Evolutionary conservation across 2,329 filamentous ascomycete species (phyloP), one percentile per base, ranked within the genome.

Genomic region (Tolypocladium pustulatum): DNA sequence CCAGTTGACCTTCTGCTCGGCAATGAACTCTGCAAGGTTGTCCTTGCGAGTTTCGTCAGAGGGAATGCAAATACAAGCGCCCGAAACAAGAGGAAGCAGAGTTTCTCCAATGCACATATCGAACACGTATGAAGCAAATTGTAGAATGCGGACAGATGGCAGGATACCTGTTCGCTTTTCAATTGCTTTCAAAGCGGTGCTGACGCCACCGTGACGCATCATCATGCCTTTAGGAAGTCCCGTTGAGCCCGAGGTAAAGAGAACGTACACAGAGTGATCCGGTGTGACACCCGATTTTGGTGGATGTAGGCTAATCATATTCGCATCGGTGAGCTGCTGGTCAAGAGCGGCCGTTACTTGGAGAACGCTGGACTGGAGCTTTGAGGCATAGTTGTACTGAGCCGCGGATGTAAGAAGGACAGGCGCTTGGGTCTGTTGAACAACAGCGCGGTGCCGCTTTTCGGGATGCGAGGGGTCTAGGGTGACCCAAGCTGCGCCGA

Each of bases 391-490:
- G 13, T 9, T 55, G 13, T 27, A 40, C 9, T 25, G 15, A 8
- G 12, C 4, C 5, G 51, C 32, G 1, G 55, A 55, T 22, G 56
- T 22, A 2, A 57, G 36, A 13, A 37, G 22, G 3, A 55, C 30
- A 36, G 10, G 41, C 5, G 58, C 55, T 36, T 56, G 27, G 0
- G 64, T 59, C 8, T 61, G 65, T 4, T 43, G 12, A 0, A 63
- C 49, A 3, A 66, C 41, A 20, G 60, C 58, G 4, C 32, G 59
- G 36, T 64, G 58, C 7, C 65, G 60, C 0, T 64, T 59, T 0
- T 71, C 70, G 0, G 76, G 75, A 43, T 74, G 62, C 9, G 69
- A 67, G 13, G 74, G 70, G 22, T 77, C 74, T 0, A 77, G 54
- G 0, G 71, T 68, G 12, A 65, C 63, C 58, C 67, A 71, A 0